Conservation (phyloP, 371 early-diverging fungal species). For the Choanephora cucurbitarum region DNA sequence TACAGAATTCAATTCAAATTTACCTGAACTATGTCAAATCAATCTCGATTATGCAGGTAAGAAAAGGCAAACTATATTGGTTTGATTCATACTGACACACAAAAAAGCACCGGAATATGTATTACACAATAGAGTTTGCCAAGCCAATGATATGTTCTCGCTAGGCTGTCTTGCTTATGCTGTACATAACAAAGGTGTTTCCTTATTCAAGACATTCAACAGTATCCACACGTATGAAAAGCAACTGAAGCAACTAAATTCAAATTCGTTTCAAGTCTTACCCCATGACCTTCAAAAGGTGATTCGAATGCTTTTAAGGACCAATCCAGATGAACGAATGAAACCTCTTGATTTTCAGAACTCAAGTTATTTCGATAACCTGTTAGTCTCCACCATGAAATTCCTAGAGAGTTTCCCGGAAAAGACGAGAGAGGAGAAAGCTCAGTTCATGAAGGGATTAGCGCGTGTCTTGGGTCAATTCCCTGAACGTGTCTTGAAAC, state of each 20-base stretch:
- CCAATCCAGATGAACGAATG: conserved; percentile 62
- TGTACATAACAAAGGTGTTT: conserved; percentile 69
- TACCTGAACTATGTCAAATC: conserved; percentile 70
- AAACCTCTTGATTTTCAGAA: conserved; percentile 64
- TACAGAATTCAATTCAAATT: conserved; percentile 35
- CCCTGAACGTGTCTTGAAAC: conserved; percentile 65
- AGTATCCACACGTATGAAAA: conserved; percentile 70
- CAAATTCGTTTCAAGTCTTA: conserved; percentile 44
- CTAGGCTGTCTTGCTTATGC: conserved; percentile 82
- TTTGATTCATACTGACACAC: neutral
- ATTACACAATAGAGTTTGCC: conserved; percentile 54
- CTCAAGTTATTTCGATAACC: conserved; percentile 77
- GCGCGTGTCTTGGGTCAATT: conserved; percentile 71
- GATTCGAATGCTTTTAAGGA: conserved; percentile 55
- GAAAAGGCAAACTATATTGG: neutral
- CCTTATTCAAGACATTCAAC: conserved; percentile 66
- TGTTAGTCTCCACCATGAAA: conserved; percentile 77
- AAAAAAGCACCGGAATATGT: conserved; percentile 79
- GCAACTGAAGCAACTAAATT: conserved; percentile 52
- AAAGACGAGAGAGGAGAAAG: conserved; percentile 77
- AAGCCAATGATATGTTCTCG: conserved; percentile 79
- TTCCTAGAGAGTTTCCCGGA: conserved; percentile 81
- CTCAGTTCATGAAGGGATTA: conserved; percentile 81
- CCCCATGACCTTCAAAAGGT: conserved; percentile 60
- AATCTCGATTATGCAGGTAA: conserved; percentile 70